A percentile compares a stretch with the other conserved stretches of the same genome.
Evolutionary conservation across 1,284 basidiomycete species (phyloP).

Genomic region (Megacollybia platyphylla): DNA sequence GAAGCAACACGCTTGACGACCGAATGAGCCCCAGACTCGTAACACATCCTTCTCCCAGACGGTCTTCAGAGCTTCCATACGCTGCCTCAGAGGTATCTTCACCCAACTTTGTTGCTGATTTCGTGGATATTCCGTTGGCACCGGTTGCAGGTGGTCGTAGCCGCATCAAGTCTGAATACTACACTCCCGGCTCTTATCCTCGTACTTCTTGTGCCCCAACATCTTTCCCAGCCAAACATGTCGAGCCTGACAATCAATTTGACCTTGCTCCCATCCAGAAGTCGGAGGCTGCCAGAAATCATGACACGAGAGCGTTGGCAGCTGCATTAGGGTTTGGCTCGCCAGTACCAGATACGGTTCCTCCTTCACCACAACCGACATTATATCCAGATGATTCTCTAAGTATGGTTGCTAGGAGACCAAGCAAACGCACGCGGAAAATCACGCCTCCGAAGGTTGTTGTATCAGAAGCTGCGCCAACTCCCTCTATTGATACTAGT

Average conservation of each 20-base stretch:
- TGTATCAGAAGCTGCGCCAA: slow-evolving; percentile 10
- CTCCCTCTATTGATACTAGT: slow-evolving; percentile 24
- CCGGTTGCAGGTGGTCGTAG: slow-evolving; percentile 34
- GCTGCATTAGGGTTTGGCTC: slow-evolving; percentile 40
- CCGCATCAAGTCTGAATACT: slow-evolving; percentile 58
- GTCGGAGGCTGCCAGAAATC: slow-evolving; percentile 28
- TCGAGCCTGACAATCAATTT: slow-evolving; percentile 16
- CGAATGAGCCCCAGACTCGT: slow-evolving; percentile 4
- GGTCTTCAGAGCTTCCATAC: slow-evolving; percentile 34
- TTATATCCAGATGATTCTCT: slow-evolving; percentile 62
- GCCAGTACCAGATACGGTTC: slow-evolving; percentile 18
- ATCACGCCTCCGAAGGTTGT: slow-evolving; percentile 18
- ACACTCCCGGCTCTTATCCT: slow-evolving; percentile 39
- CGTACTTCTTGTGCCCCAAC: slow-evolving; percentile 30
- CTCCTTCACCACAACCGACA: slow-evolving; percentile 41
- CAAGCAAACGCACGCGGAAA: slow-evolving; percentile 19
- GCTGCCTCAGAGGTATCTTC: slow-evolving; percentile 39
- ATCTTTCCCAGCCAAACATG: slow-evolving; percentile 18
- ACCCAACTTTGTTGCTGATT: slow-evolving; percentile 18
- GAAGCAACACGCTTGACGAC: slow-evolving; percentile 15
- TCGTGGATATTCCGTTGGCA: slow-evolving; percentile 16
- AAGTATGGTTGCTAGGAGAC: slow-evolving; percentile 33
- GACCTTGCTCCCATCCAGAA: slow-evolving; percentile 21
- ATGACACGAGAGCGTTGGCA: slow-evolving; percentile 38
- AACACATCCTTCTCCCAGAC: slow-evolving; percentile 12